Evolutionary conservation across 2,329 filamentous ascomycete genomes (phyloP).

Genomic region (Dothideomycetes sp.): DNA sequence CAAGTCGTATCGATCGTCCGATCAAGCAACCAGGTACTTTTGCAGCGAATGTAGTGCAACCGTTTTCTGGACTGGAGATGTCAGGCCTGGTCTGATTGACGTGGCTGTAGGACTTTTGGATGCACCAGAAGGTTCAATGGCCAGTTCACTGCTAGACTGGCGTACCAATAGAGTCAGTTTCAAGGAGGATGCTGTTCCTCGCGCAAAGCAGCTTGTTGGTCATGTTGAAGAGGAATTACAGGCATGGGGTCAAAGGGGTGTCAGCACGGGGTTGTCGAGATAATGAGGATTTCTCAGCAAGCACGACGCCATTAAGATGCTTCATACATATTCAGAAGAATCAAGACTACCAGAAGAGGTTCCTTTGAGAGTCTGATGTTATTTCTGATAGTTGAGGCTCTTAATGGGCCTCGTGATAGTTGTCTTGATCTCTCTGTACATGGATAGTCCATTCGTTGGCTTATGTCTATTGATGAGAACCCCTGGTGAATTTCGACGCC

Average conservation of each 20-base stretch:
- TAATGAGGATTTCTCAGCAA: no score
- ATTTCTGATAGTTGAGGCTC: no score
- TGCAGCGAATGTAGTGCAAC: conserved; percentile 55
- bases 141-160: conserved; percentile 55
- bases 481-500: no score
- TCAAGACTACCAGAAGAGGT: no score
- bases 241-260: background rate
- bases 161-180: conserved; percentile 50
- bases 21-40: conserved; percentile 50
- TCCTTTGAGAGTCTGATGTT: no score
- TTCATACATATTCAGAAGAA: no score
- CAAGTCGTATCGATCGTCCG: conserved; percentile 46
- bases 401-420: no score
- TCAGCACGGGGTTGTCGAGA: no score
- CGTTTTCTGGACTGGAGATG: conserved; percentile 51
- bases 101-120: conserved; percentile 51
- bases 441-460: no score
- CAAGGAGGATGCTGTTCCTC: conserved; percentile 39
- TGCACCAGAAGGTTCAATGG: conserved; percentile 43
- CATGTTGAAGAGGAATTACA: background rate
- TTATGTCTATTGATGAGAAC: no score
- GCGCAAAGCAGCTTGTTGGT: background rate
- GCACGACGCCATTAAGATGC: no score
- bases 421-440: no score
- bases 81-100: conserved; percentile 50